phyloP scores from a whole-genome alignment of 2,329 filamentous ascomycete species.

The Calcarisporium arbuscula region DNA sequence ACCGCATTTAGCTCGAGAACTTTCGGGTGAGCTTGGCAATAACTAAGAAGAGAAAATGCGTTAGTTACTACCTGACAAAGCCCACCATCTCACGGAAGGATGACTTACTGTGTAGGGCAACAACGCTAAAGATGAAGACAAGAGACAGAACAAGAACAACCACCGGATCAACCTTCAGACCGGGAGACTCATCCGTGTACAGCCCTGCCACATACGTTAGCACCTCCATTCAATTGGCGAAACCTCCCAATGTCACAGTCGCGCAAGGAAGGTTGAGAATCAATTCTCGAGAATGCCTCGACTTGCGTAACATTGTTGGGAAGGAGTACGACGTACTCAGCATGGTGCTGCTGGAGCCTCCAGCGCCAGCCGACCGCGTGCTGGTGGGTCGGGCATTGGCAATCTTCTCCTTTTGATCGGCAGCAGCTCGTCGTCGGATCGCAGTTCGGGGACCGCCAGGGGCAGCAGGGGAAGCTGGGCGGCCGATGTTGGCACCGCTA shows the following conservation, averaged over 20 bases:
- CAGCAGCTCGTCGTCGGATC: slow-evolving; percentile 89
- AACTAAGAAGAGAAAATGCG: slow-evolving; percentile 55
- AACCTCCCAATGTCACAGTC: no score
- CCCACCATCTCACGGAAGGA: neutral
- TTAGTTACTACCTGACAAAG: slow-evolving; percentile 12
- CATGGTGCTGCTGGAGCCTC: slow-evolving; percentile 97
- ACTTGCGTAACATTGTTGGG: neutral
- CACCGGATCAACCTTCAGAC: slow-evolving; percentile 95
- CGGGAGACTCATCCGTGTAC: slow-evolving; percentile 97
- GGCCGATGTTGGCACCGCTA: slow-evolving; percentile 64
- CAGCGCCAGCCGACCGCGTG: slow-evolving; percentile 88
- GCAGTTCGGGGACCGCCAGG: slow-evolving; percentile 93
- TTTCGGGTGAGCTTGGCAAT: slow-evolving; percentile 92
- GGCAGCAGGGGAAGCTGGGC: slow-evolving; percentile 79
- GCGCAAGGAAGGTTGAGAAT: no score
- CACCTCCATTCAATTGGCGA: slow-evolving; percentile 1
- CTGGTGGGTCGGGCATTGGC: slow-evolving; percentile 89
- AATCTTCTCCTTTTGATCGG: slow-evolving; percentile 94
- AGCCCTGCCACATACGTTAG: slow-evolving; percentile 53
- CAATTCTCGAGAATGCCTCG: no score
- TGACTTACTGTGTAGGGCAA: slow-evolving; percentile 86
- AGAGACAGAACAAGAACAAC: slow-evolving; percentile 93
- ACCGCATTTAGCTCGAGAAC: slow-evolving; percentile 60
- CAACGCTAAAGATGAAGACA: slow-evolving; percentile 98
- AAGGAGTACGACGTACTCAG: slow-evolving; percentile 60